Evolutionary conservation across 2,329 filamentous ascomycete genomes (phyloP).

Genomic region (Cercospora citrullina): DNA sequence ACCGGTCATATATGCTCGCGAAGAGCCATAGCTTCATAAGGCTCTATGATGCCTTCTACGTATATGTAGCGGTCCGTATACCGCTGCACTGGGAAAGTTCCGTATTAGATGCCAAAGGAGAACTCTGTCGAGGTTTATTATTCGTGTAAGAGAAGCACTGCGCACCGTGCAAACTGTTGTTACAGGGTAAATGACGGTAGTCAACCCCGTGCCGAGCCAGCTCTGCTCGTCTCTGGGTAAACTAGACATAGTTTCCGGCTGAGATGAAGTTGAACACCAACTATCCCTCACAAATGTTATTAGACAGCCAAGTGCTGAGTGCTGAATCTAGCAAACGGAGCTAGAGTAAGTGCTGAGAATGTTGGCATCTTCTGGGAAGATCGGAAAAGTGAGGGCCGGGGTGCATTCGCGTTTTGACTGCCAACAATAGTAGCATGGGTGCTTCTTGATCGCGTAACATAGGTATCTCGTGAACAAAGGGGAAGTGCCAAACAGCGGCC

Average conservation of each 20-base stretch:
- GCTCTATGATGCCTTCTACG: not conserved
- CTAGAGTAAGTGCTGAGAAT: not conserved
- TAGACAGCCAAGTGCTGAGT: not conserved
- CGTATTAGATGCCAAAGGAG: not conserved
- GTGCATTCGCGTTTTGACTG: not conserved
- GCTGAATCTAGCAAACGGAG: not conserved
- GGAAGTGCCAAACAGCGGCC: not conserved
- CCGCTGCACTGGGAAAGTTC: not conserved
- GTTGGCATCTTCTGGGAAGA: not conserved
- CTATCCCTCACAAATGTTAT: not conserved
- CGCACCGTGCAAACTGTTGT: not conserved
- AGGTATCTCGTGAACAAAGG: slow-evolving; percentile 10
- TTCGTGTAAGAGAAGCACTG: not conserved
- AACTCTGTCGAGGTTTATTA: not conserved
- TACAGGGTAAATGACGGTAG: not conserved
- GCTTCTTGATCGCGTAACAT: not conserved
- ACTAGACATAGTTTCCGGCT: not conserved
- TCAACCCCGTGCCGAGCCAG: not conserved
- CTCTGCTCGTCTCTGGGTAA: not conserved
- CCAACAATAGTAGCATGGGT: not conserved
- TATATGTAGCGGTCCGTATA: not conserved
- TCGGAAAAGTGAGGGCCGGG: not conserved
- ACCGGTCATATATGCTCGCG: not conserved
- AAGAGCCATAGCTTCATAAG: not conserved
- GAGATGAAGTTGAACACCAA: not conserved